Conservation (phyloP, 768 basidiomycete genomes). For the Boletus fagicola region DNA sequence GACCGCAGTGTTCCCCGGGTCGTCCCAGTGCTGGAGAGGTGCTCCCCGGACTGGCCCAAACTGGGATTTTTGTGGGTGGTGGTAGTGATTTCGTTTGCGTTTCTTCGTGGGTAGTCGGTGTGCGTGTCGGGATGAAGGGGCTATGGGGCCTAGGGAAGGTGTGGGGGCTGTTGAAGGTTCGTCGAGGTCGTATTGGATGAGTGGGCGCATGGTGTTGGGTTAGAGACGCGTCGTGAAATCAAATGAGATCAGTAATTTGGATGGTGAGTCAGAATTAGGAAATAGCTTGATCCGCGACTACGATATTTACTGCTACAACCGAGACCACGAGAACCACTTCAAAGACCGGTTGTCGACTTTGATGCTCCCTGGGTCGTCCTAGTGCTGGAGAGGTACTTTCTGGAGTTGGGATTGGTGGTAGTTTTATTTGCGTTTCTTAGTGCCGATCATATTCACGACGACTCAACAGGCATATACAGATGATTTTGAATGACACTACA, state of each 20-base stretch:
- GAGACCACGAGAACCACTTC: no score
- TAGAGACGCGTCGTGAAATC: not conserved
- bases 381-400: no score
- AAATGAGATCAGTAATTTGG: not conserved
- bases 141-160: not conserved
- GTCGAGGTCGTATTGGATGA: slow-evolving; percentile 30
- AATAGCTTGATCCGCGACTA: no score
- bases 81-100: slow-evolving; percentile 38
- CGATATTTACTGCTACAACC: no score
- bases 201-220: slow-evolving; percentile 22
- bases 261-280: no score
- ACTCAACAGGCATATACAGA: not conserved
- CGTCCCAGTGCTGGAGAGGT: slow-evolving; percentile 44
- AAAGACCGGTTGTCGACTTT: no score
- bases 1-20: slow-evolving; percentile 30
- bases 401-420: no score
- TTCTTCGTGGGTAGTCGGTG: slow-evolving; percentile 49
- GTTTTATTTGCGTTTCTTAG: no score
- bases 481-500: not conserved
- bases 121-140: not conserved
- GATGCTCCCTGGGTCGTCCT: no score
- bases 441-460: no score
- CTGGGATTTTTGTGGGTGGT: slow-evolving; percentile 6
- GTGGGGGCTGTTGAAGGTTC: slow-evolving; percentile 2
- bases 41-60: slow-evolving; percentile 7